Percentiles rank a stretch among this genome's conserved stretches.
Evolutionary conservation across 2,329 filamentous ascomycete species (phyloP).

Genomic region (Nakataea oryzae): DNA sequence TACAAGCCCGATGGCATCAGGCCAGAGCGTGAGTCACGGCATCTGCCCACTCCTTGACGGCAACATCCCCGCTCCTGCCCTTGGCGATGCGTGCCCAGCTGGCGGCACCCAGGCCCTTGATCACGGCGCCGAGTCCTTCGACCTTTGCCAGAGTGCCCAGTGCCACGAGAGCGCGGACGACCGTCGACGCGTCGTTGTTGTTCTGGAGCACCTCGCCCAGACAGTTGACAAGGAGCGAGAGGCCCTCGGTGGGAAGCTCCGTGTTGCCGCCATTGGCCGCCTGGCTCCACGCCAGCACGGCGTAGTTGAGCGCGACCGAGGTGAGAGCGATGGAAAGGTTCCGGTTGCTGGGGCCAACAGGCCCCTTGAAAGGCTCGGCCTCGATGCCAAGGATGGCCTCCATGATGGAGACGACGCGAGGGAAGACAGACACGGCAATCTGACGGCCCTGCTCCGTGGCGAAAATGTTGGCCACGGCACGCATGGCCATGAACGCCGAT

Average conservation of each 20-base stretch:
- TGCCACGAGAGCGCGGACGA: constrained; percentile 74
- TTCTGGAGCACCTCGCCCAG: constrained; percentile 52
- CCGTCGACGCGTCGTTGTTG: constrained; percentile 68
- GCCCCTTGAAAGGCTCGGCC: constrained; percentile 27
- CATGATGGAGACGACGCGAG: constrained; percentile 52
- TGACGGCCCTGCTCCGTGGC: constrained; percentile 60
- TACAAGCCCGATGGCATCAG: neutral
- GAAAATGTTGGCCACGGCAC: constrained; percentile 78
- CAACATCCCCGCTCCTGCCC: constrained; percentile 31
- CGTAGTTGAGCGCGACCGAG: constrained; percentile 76
- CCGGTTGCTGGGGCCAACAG: constrained; percentile 51
- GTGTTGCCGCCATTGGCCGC: constrained; percentile 29
- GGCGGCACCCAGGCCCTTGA: constrained; percentile 27
- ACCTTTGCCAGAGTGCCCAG: constrained; percentile 65
- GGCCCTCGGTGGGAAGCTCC: constrained; percentile 28
- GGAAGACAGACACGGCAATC: constrained; percentile 47
- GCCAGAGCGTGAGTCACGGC: constrained; percentile 31
- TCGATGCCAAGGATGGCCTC: constrained; percentile 46
- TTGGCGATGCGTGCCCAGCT: constrained; percentile 25
- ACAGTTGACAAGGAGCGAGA: constrained; percentile 36
- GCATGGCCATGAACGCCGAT: constrained; percentile 67
- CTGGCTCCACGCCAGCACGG: constrained; percentile 53
- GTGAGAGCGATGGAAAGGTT: constrained; percentile 76
- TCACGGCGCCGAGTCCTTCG: constrained; percentile 15
- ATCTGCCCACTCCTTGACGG: constrained; percentile 33